These are phyloP conservation scores for Cochlearia excelsa DNA, from an alignment of 345 rosid genomes.

Conservation along the genomic window DNA sequence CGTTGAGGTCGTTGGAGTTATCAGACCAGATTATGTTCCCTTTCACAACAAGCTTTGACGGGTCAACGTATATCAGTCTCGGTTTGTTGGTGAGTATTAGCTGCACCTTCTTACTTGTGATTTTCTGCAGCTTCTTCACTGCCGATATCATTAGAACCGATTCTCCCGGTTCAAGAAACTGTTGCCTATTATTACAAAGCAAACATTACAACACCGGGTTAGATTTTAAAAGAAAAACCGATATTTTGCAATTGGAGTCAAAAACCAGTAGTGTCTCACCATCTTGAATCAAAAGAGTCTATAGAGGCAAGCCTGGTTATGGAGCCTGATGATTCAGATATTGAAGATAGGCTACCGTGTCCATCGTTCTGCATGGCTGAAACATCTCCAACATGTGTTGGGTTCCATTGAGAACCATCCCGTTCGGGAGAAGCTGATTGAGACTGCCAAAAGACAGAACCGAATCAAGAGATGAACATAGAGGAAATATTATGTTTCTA, in stretches of 20 bases:
- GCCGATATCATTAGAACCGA: slow-evolving; percentile 91
- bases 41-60: slow-evolving; percentile 72
- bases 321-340: slow-evolving; percentile 62
- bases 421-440: slow-evolving; percentile 46
- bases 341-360: slow-evolving; percentile 38
- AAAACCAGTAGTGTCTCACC: slow-evolving; percentile 47
- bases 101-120: slow-evolving; percentile 95
- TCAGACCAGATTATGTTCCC: slow-evolving; percentile 89
- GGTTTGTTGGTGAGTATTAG: slow-evolving; percentile 95
- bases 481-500: not conserved
- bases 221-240: not conserved
- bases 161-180: slow-evolving; percentile 91
- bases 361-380: slow-evolving; percentile 54
- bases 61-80: slow-evolving; percentile 81
- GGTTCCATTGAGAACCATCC: slow-evolving; percentile 81
- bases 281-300: slow-evolving; percentile 97
- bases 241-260: not conserved
- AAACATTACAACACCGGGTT: not conserved
- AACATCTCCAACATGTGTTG: slow-evolving; percentile 64
- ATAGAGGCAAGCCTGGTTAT: slow-evolving; percentile 93
- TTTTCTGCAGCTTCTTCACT: slow-evolving; percentile 86
- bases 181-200: slow-evolving; percentile 64
- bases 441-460: slow-evolving; percentile 25
- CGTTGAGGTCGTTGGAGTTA: slow-evolving; percentile 74
- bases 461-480: slow-evolving; percentile 20